Base-by-base conservation (phyloP, 169 alveolate species). In the Plasmodium falciparum region DNA sequence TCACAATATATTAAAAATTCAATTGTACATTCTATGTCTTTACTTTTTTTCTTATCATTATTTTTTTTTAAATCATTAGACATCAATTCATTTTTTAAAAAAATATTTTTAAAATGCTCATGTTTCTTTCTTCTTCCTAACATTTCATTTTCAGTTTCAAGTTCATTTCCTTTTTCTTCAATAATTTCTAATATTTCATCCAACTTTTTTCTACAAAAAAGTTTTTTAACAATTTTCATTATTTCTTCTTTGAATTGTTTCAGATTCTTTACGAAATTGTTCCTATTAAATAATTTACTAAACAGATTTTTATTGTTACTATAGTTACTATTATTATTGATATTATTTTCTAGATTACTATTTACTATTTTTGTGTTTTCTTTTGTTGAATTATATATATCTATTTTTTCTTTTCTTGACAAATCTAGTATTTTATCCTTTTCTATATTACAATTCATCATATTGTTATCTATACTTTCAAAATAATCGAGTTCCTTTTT, bases 1-100 rank as follows among this genome's bases (percentile, higher is more conserved):
- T 83, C 74, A 45, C 91, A 83, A 29, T 83, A 83, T 45, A 83
- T 63, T 70, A 83, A 58, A 70, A 83, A 59, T 70, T 83, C 85
- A 15, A 83, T 15, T 15, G 54, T 70, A 49, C 91, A 83, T 45
- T 70, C 91, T 52, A 83, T 63, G 29, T 71, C 59, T 39, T 71
- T 83, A 61, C 63, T 69, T 73, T 39, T 58, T 70, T 83, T 71
- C n/a, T 83, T 83, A 11, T 83, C 85, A 43, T 71, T 83, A 66
- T 83, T 54, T 22, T 83, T 69, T 69, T 49, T 69, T 33, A 83
- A 39, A 70, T 83, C 85, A 43, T 47, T 58, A 70, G 43, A 59
- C 65, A 26, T 83, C 20, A 17, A 71, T 9, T 83, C 73, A 50
- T 83, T 83, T 45, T 67, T 83, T 43, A 67, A 12, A 33, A 83